Base-by-base conservation (phyloP, 345 rosid species). In the Pistacia integerrima region DNA sequence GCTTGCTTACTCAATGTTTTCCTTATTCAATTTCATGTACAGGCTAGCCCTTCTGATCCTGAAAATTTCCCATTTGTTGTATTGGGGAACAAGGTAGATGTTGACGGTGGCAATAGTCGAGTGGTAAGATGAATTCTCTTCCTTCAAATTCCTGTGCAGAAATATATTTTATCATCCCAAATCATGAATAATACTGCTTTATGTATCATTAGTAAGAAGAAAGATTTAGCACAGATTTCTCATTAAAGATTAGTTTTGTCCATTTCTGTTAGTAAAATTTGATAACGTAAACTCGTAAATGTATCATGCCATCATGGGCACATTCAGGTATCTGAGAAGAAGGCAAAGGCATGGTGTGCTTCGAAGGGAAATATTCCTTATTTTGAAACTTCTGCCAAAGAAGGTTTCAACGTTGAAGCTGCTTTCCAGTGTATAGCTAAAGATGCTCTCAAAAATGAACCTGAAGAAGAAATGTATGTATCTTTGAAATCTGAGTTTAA, bases 311-410 rank as follows among this genome's bases (percentile, higher is more conserved):
- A 30, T 30, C 33, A 70, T 69, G 28, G 48, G 25, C 46, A 18
- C 30, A 41, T 78, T 44, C 64, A 94, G 98, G 97, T 92, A 49
- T 92, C 94, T 38, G 97, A 92, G 90, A 94, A 94, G 77, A 94
- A 92, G 78, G 97, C 93, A 0, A 92, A 91, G 85, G 97, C 97
- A 46, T 92, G 98, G 97, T 92, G 97, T 86, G 94, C 97, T 17
- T 90, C 97, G 10, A 94, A 89, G 83, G 97, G 97, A 67, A 92
- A 89, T 84, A 92, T 94, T 65, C 96, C 97, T 58, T 92, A 94
- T 79, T 94, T 92, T 67, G 97, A 94, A 83, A 94, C 98, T 33
- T 92, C 97, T 1, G 97, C 98, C 0, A 92, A 92, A 78, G 98
- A 94, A 86, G 98, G 98, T 22, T 85, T 90, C 79, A 94, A 94